A percentile compares a stretch with the other conserved stretches of the same genome.
phyloP scores from a whole-genome alignment of 176 grass and related monocot genomes.

The Tillandsia leiboldiana region DNA sequence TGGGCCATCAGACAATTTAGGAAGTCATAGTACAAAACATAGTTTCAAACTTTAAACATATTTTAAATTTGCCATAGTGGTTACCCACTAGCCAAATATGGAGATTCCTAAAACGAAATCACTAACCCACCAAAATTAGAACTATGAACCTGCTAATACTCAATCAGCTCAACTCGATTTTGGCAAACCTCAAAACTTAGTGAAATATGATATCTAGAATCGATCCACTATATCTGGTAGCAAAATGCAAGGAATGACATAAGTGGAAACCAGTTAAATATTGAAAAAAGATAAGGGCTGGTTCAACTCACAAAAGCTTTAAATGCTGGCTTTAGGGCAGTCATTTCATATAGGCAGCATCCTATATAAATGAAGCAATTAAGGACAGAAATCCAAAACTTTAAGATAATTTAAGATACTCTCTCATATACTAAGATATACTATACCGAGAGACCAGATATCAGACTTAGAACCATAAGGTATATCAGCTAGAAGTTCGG shows the following conservation, averaged over 20 bases:
- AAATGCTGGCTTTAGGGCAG: slow-evolving; percentile 73
- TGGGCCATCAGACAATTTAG: too few species aligned
- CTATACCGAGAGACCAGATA: slow-evolving; percentile 89
- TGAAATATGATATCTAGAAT: background rate
- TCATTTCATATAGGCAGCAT: slow-evolving; percentile 98
- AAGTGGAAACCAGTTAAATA: slow-evolving; percentile 7
- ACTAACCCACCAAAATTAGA: too few species aligned
- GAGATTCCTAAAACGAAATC: too few species aligned
- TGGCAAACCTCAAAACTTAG: background rate
- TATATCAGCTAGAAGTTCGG: slow-evolving; percentile 95
- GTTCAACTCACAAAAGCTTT: slow-evolving; percentile 81
- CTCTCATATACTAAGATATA: background rate
- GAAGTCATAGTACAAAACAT: too few species aligned
- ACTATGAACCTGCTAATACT: too few species aligned
- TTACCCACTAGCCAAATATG: too few species aligned
- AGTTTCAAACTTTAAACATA: too few species aligned
- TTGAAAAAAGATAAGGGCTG: background rate
- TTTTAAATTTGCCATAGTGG: too few species aligned
- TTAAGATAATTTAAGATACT: background rate
- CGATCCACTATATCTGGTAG: background rate
- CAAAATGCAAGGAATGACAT: background rate
- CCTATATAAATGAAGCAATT: slow-evolving; percentile 35
- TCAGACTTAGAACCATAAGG: slow-evolving; percentile 96
- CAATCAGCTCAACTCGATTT: background rate
- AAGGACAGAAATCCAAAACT: background rate